A percentile compares a stretch with the other conserved stretches of the same genome.
phyloP scores from a whole-genome alignment of 1,284 basidiomycete species.

The Trametes pubescens region DNA sequence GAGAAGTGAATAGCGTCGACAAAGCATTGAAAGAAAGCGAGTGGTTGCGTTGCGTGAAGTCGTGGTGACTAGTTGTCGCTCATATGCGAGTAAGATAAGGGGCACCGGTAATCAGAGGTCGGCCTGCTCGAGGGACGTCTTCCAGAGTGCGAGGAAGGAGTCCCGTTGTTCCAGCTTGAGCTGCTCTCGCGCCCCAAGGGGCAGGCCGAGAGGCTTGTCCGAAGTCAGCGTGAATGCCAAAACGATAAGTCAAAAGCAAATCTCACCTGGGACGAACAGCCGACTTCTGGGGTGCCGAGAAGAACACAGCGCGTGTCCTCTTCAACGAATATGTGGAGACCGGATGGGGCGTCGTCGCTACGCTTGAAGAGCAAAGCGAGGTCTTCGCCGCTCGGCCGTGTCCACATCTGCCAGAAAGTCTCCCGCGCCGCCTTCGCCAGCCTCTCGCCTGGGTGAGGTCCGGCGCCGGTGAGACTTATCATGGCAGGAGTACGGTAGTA shows the following conservation, averaged over 20 bases:
- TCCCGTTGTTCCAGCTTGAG: background rate
- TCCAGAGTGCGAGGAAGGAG: conserved; percentile 1
- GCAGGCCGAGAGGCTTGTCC: background rate
- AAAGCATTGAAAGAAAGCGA: background rate
- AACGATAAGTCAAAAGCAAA: background rate
- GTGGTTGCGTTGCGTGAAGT: background rate
- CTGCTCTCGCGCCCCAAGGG: background rate
- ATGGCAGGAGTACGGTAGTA: background rate
- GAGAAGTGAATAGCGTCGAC: background rate
- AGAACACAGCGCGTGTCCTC: background rate
- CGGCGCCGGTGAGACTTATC: background rate
- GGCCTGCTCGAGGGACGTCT: background rate
- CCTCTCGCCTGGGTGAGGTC: background rate
- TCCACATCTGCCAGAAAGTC: background rate
- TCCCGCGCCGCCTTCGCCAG: background rate
- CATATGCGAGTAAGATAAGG: too few relatives aligned
- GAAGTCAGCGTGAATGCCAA: background rate
- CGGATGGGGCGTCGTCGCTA: background rate
- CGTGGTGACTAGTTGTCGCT: background rate
- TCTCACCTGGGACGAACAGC: background rate
- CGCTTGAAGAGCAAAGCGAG: conserved; percentile 10
- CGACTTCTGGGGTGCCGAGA: background rate
- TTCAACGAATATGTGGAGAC: background rate
- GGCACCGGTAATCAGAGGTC: background rate
- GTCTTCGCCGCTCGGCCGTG: background rate